These are phyloP conservation scores for Hypericum androsaemum DNA, from an alignment of 345 rosid species.

Conservation along the genomic window DNA sequence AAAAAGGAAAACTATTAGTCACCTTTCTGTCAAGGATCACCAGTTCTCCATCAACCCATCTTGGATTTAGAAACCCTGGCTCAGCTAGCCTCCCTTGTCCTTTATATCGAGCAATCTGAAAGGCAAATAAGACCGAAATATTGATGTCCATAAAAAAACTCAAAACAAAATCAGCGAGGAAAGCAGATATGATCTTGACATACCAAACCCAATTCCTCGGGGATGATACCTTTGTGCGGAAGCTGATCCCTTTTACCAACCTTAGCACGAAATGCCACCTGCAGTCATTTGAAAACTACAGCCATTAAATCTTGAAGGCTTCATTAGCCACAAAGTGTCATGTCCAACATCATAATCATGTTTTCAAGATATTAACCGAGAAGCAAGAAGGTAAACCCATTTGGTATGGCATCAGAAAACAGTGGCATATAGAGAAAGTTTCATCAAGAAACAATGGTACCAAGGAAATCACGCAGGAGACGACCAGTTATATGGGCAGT, in stretches of 20 bases:
- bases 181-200: constrained; percentile 8
- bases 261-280: constrained; percentile 97
- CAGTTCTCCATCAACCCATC: constrained; percentile 98
- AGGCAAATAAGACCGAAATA: constrained; percentile 8
- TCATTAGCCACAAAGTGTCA: too few species aligned
- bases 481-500: too few species aligned
- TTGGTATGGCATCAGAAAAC: too few species aligned
- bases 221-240: constrained; percentile 88
- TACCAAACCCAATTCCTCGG: constrained; percentile 98
- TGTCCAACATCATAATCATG: too few species aligned
- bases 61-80: constrained; percentile 72
- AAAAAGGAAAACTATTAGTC: too few species aligned
- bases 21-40: constrained; percentile 97
- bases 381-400: too few species aligned
- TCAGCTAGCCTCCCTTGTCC: constrained; percentile 97
- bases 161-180: not conserved
- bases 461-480: too few species aligned
- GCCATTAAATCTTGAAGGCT: constrained; percentile 1
- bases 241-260: constrained; percentile 83
- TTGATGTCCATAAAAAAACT: not conserved
- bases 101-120: constrained; percentile 81
- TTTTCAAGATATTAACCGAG: too few species aligned
- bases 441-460: too few species aligned
- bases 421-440: too few species aligned
- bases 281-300: constrained; percentile 4